Evolutionary conservation across 1,139 yeast species (phyloP), one percentile per base, ranked within the genome.

Genomic region (Taiozyma onychis): DNA sequence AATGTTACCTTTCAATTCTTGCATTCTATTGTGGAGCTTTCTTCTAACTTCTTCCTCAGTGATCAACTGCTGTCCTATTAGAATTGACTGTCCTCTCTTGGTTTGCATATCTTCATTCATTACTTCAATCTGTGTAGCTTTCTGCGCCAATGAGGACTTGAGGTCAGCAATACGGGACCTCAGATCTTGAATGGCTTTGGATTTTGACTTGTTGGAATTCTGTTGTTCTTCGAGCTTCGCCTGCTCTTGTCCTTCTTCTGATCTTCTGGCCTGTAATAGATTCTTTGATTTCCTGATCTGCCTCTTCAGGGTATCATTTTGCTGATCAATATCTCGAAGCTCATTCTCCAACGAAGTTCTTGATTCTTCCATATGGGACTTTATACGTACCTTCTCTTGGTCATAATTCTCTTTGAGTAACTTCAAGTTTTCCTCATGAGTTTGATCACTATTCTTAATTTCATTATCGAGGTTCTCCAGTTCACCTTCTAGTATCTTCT

Each of bases 1-100:
- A 41, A 93, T 89, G 60, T 90, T 93, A 1, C 99, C 99, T 64
- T 91, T 88, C 43, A 91, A 67, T 53, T 89, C 96, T 65, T 91
- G 97, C 13, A 91, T 71, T 53, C 73, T 76, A 61, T 88, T 83
- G 62, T 90, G 97, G 3, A 88, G 68, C 22, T 70, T 65, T n/a
- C 97, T 72, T 57, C 97, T 74, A 32, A 68, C 58, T 0, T 72
- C 63, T 54, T 83, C 86, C 53, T 80, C 86, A 39, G 66, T 66
- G 3, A 70, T 55, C 24, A 76, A 60, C 46, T 67, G 68, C 32
- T 66, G 64, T 37, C 67, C 67, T 13, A 69, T 66, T 45, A 60
- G 57, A 13, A 55, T 54, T 6, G 67, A 61, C 30, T 66, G 60
- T 9, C 48, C 44, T n/a, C 53, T 60, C 16, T 70, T 63, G 45